Percentiles rank a stretch among this genome's conserved stretches.
phyloP scores from a whole-genome alignment of 2,329 filamentous ascomycete species.

The Aspergillus sp. region DNA sequence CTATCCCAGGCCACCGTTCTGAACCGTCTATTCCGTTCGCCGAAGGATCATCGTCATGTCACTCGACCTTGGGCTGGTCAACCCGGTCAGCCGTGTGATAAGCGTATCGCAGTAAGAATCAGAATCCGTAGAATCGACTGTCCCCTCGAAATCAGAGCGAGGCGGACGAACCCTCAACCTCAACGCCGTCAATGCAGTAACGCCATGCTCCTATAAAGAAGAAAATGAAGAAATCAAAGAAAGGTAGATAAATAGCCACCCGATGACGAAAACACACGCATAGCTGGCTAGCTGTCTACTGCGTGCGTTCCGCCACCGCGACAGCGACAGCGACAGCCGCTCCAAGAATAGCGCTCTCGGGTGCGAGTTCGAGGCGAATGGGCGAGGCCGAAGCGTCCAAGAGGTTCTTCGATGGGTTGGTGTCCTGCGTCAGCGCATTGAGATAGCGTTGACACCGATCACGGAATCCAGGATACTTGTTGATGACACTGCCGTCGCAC shows the following conservation, averaged over 20 bases:
- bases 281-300: no score
- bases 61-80: conserved; percentile 1
- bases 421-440: conserved; percentile 37
- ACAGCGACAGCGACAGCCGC: conserved; percentile 49
- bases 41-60: conserved; percentile 7
- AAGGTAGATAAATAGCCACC: background rate
- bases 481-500: conserved; percentile 53
- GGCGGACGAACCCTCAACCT: background rate
- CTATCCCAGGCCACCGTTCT: conserved; percentile 9
- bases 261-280: no score
- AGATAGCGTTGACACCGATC: conserved; percentile 44
- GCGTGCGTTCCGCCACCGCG: conserved; percentile 27
- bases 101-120: no score
- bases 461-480: conserved; percentile 50
- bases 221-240: background rate
- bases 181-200: conserved; percentile 17
- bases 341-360: conserved; percentile 45
- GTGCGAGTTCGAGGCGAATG: conserved; percentile 41
- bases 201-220: background rate
- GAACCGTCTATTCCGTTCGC: conserved; percentile 18
- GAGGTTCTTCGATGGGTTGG: conserved; percentile 11
- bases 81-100: no score
- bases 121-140: no score
- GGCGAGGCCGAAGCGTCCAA: conserved; percentile 16
- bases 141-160: background rate